Evolutionary conservation across 768 basidiomycete species (phyloP), one percentile per base, ranked within the genome.

Genomic region (Clathrus columnatus): DNA sequence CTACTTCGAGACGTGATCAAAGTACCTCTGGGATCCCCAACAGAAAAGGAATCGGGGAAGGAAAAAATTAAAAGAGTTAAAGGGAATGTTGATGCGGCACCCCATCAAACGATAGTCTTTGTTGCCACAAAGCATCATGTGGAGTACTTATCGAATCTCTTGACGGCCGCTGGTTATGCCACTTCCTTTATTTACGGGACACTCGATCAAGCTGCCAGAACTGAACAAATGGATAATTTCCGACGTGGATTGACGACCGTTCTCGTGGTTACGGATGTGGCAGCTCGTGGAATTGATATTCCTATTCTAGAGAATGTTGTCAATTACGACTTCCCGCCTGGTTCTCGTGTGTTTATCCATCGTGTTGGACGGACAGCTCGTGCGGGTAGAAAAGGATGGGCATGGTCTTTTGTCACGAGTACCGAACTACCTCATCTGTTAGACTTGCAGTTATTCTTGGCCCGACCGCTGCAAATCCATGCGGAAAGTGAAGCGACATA

Each of bases 121-220:
- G 84, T 86, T 2, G 91, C 95, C 5, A 99, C 96, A 18, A 98
- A 99, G 68, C 96, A 99, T 64, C 96, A 99, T 62, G 93, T 99
- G 64, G 96, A 98, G 69, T 99, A 96, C 67, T 77, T 98, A 45
- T 77, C 82, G 1, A 79, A 78, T 43, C 74, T 99, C 4, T 77
- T 99, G 52, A 76, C 75, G 3, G 77, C 85, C 11, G 84, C 86
- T 7, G 91, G 91, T 10, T 99, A 95, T 66, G 74, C 89, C 1
- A 85, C 91, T 17, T 95, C 95, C 11, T 86, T 93, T 60, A 94
- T 98, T 49, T 98, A 98, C 63, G 95, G 96, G 23, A 84, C 96
- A 6, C 80, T 99, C 32, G 94, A 96, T 63, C 96, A 99, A 68
- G 72, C 79, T 2, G 93, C 94, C 1, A 87, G 96, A 54, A 82